Conservation (phyloP, 768 basidiomycete genomes). For the Mycena polygramma region DNA sequence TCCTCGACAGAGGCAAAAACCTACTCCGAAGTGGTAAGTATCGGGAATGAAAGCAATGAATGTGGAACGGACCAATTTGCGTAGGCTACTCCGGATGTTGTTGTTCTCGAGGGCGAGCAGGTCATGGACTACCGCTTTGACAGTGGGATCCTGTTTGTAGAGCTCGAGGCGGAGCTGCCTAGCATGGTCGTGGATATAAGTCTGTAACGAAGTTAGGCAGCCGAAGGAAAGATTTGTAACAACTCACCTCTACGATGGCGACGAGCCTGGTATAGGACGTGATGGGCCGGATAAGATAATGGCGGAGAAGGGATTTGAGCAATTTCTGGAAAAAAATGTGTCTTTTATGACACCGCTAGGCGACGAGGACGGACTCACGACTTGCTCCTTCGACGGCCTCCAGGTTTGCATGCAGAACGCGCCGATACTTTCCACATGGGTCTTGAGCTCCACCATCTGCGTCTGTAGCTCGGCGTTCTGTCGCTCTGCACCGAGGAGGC, state of each 20-base stretch:
- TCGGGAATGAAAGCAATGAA: too few species aligned
- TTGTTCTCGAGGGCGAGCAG: too few species aligned
- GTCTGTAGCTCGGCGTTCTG: not conserved
- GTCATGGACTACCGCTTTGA: not conserved
- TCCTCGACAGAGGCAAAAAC: too few species aligned
- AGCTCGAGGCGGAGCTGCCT: conserved; percentile 1
- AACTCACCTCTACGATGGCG: conserved; percentile 3
- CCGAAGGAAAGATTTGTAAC: not conserved
- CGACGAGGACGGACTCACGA: too few species aligned
- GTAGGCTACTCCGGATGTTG: too few species aligned
- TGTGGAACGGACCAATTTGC: too few species aligned
- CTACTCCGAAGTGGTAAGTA: too few species aligned
- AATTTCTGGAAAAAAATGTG: not conserved
- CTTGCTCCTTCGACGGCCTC: conserved; percentile 4
- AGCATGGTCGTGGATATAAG: conserved; percentile 11
- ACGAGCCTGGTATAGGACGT: conserved; percentile 2
- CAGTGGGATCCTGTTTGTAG: conserved; percentile 9
- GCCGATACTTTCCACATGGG: not conserved
- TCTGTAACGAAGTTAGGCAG: not conserved
- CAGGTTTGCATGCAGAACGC: not conserved
- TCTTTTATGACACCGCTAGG: too few species aligned
- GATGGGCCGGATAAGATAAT: conserved; percentile 18
- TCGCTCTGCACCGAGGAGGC: not conserved
- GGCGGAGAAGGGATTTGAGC: conserved; percentile 4
- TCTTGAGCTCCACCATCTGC: not conserved